Evolutionary conservation across 1,284 basidiomycete species (phyloP).

Genomic region (Apiotrichum veenhuisii): DNA sequence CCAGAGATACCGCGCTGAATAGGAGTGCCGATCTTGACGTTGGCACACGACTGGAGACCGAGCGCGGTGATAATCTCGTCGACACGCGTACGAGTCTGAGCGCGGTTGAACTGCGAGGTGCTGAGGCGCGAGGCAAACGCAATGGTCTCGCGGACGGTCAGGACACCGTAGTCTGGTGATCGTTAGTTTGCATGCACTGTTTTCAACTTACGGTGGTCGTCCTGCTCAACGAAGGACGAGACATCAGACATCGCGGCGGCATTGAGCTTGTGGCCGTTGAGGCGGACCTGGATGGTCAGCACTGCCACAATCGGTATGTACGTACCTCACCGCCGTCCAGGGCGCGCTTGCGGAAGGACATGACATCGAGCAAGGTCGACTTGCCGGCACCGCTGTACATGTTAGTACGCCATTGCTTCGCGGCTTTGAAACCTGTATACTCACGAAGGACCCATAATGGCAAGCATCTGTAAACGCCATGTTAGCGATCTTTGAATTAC

Average conservation of each 20-base stretch:
- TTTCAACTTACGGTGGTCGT: conserved; percentile 31
- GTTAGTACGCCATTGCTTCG: too few species aligned
- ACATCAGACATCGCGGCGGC: conserved; percentile 14
- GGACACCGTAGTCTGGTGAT: conserved; percentile 41
- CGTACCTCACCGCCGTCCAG: conserved; percentile 18
- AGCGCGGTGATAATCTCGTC: conserved; percentile 19
- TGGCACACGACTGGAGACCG: conserved; percentile 15
- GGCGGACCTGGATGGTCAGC: conserved; percentile 4
- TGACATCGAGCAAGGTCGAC: conserved; percentile 47
- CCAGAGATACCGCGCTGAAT: conserved; percentile 50
- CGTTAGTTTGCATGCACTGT: not conserved
- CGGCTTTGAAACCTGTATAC: too few species aligned
- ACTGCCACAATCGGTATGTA: not conserved
- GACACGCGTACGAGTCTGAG: conserved; percentile 11
- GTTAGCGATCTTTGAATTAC: not conserved
- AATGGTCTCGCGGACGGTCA: conserved; percentile 45
- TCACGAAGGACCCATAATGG: conserved; percentile 19
- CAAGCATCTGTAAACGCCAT: conserved; percentile 16
- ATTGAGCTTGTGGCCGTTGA: conserved; percentile 17
- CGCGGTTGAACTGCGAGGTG: conserved; percentile 13
- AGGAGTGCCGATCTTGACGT: conserved; percentile 44
- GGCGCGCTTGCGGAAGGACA: conserved; percentile 33
- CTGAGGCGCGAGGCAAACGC: conserved; percentile 10
- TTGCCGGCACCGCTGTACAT: conserved; percentile 35
- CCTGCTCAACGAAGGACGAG: conserved; percentile 49